Evolutionary conservation across 306 rosid genomes (phyloP), one percentile per base, ranked within the genome.

Genomic region (Acacia crassicarpa): DNA sequence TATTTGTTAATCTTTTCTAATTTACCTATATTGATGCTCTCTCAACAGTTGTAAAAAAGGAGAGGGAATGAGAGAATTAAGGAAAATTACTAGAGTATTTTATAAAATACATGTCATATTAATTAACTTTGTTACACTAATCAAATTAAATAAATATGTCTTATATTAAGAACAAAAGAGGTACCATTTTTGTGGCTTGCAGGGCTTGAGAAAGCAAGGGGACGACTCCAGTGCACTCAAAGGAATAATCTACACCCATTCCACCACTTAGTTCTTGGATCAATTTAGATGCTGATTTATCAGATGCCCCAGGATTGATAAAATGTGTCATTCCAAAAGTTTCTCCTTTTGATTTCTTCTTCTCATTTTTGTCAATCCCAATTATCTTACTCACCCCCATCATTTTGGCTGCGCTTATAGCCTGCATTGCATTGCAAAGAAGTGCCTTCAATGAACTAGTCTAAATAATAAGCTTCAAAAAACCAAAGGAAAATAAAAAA

Each of bases 171-270:
- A 1, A 38, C 41, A 0, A 0, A 0, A 20, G 16, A 17, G 13
- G 4, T 41, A 87, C 94, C 80, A 74, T 0, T 83, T 91, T 88
- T 23, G 93, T 86, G 82, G 93, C 87, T 68, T 81, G 87, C 9
- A 91, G n/a, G 4, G 90, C 80, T 83, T 89, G 65, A 72, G 82
- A 83, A 58, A 88, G 45, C 33, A 88, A 72, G 59, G 85, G 71
- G 13, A 80, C 11, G 22, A 84, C 73, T 35, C 93, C 90, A 20
- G 88, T 86, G 86, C 93, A 86, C 62, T 91, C 90, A 65, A 88
- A 79, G 68, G 85, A 88, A 61, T 88, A 90, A 79, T 91, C 93
- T 41, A 88, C 96, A 66, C 92, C 93, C 77, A 61, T n/a, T 81
- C 91, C 96, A 76, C 76, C 89, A 46, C 82, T 88, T 0, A 78